Conservation (phyloP, 768 basidiomycete species). For the Mycena vulgaris region DNA sequence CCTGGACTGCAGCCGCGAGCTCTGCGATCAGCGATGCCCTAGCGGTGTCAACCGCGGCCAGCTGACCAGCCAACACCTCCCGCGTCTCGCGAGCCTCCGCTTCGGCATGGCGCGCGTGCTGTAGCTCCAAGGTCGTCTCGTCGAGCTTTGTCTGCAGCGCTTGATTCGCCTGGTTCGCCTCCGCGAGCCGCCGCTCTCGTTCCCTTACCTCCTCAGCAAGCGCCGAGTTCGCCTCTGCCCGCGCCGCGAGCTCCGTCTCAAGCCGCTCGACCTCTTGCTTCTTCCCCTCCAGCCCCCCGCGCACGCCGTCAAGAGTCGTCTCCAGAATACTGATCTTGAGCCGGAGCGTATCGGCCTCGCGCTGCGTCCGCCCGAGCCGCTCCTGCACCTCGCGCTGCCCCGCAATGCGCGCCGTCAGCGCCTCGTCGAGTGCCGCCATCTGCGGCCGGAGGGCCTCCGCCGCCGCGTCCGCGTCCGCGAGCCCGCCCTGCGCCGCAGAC, state of each 20-base stretch:
- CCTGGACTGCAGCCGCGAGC: slow-evolving; percentile 25
- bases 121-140: slow-evolving; percentile 20
- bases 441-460: slow-evolving; percentile 28
- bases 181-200: slow-evolving; percentile 36
- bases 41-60: slow-evolving; percentile 30
- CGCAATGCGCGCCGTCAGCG: slow-evolving; percentile 20
- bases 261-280: slow-evolving; percentile 15
- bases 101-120: slow-evolving; percentile 23
- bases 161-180: background rate
- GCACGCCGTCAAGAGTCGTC: background rate
- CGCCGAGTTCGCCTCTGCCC: background rate
- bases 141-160: slow-evolving; percentile 24
- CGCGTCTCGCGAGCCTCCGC: slow-evolving; percentile 29
- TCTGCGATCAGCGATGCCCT: slow-evolving; percentile 31
- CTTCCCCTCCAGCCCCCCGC: slow-evolving; percentile 12
- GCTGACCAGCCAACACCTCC: slow-evolving; percentile 22
- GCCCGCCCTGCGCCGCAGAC: background rate
- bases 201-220: slow-evolving; percentile 22
- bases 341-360: slow-evolving; percentile 6
- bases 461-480: background rate
- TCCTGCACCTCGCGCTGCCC: slow-evolving; percentile 17
- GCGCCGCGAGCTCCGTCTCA: slow-evolving; percentile 1
- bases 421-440: slow-evolving; percentile 25
- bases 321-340: slow-evolving; percentile 20
- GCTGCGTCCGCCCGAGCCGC: slow-evolving; percentile 1